A percentile compares a stretch with the other conserved stretches of the same genome.
Conservation (phyloP, 148 eudicot genomes). For the Rhododendron mucronatum region DNA sequence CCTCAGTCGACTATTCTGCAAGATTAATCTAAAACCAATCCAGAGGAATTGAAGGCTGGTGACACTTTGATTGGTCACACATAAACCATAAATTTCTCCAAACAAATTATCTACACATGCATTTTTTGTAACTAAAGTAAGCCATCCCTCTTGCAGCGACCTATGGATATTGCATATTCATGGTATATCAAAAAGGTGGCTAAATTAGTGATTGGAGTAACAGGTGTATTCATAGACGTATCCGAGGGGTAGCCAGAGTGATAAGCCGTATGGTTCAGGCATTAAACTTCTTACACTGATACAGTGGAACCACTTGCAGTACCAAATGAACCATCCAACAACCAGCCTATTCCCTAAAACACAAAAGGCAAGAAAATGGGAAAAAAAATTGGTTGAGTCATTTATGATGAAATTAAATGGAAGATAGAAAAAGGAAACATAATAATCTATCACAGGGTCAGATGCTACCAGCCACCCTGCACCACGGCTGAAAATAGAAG, state of each 20-base stretch:
- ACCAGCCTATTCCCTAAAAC: conserved; percentile 60
- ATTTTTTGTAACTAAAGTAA: not conserved
- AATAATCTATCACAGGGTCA: not conserved
- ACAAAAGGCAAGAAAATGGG: not conserved
- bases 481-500: conserved; percentile 74
- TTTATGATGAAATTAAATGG: not conserved
- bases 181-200: not conserved
- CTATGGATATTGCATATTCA: not conserved
- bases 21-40: not conserved
- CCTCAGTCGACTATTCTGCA: not conserved
- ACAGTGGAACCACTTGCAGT: conserved; percentile 67
- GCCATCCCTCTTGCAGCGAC: not conserved
- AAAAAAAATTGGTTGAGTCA: not conserved
- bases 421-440: not conserved
- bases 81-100: not conserved
- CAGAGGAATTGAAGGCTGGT: not conserved
- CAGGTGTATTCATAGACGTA: not conserved
- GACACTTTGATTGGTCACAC: not conserved
- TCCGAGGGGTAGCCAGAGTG: not conserved
- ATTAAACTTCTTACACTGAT: conserved; percentile 56
- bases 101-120: not conserved
- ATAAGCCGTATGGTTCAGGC: not conserved
- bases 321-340: conserved; percentile 75
- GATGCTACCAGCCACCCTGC: conserved; percentile 76
- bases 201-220: not conserved